Evolutionary conservation across 2,329 filamentous ascomycete species (phyloP).

Genomic region (Gremmenia infestans): DNA sequence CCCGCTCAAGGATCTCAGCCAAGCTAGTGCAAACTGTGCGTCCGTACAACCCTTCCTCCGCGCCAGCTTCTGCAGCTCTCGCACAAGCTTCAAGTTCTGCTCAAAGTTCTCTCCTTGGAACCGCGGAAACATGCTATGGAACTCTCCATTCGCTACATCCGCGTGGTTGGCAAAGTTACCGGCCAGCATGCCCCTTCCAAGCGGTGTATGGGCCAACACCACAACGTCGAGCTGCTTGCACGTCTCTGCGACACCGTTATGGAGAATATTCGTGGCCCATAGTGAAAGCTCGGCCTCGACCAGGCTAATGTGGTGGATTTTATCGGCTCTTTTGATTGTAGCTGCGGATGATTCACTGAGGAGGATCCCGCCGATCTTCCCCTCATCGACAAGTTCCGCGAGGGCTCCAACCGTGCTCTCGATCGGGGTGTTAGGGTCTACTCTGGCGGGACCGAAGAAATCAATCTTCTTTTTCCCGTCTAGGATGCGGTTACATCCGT

Average conservation of each 20-base stretch:
- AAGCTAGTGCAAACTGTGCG: constrained; percentile 51
- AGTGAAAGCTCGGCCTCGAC: constrained; percentile 43
- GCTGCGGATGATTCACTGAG: constrained; percentile 37
- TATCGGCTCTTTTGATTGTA: constrained; percentile 36
- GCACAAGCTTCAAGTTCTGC: constrained; percentile 57
- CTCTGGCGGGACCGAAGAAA: constrained; percentile 46
- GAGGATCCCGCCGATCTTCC: constrained; percentile 39
- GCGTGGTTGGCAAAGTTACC: constrained; percentile 43
- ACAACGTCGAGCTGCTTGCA: constrained; percentile 58
- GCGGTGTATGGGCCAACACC: constrained; percentile 57
- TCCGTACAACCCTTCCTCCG: constrained; percentile 52
- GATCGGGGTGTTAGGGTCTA: constrained; percentile 39
- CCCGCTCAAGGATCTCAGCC: constrained; percentile 12
- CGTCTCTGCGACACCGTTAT: constrained; percentile 35
- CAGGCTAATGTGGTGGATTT: constrained; percentile 33
- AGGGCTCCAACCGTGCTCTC: constrained; percentile 29
- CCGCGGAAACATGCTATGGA: constrained; percentile 54
- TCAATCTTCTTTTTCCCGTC: constrained; percentile 44
- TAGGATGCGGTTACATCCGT: constrained; percentile 46
- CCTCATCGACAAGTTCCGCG: constrained; percentile 34
- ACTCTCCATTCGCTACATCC: constrained; percentile 50
- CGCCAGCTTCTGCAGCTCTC: constrained; percentile 52
- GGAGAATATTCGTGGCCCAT: constrained; percentile 32
- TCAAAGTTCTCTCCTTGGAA: constrained; percentile 59
- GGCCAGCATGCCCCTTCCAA: constrained; percentile 56